Evolutionary conservation across 2,329 filamentous ascomycete genomes (phyloP), one percentile per base, ranked within the genome.

Genomic region (Fusarium oxysporum): DNA sequence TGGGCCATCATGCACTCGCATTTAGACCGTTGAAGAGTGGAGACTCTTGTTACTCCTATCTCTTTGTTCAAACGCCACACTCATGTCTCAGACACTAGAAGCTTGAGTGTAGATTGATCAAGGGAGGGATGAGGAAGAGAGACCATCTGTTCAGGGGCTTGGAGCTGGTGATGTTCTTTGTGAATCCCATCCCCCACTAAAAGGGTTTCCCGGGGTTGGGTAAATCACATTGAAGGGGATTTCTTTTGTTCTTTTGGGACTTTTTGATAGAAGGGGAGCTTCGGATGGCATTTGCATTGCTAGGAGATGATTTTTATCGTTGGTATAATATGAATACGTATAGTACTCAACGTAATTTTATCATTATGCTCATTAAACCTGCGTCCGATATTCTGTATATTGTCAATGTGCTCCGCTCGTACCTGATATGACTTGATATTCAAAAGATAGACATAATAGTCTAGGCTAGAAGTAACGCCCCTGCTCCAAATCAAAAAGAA

Each of bases 271-370:
- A 61, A 56, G 23, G 43, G 44, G 63, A 62, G 44, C 65, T 65
- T 41, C 32, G 67, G 67, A 70, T 62, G 58, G 71, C 60, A 66
- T 70, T 71, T 68, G 72, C 72, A 71, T 70, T 68, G 64, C 63
- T 74, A 48, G 64, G 71, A 71, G 69, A 73, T 72, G 67, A 68
- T 55, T 62, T 71, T 62, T 73, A 59, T 72, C 75, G 68, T 74
- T 75, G 65, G 70, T 68, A 65, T 70, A 65, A 65, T 69, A 65
- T 69, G 75, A 61, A 77, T 76, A 68, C 55, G 44, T 72, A 73
- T 65, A 64, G 67, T 70, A 74, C 67, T 64, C 60, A 62, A 76
- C 65, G 53, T 59, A 76, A 60, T 72, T 70, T 70, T 60, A 67
- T 68, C 65, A 65, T 64, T 74, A 59, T 69, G 53, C 65, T 62